These are phyloP conservation scores for Begonia fuchsioides DNA, from an alignment of 306 rosid genomes.

Conservation along the genomic window DNA sequence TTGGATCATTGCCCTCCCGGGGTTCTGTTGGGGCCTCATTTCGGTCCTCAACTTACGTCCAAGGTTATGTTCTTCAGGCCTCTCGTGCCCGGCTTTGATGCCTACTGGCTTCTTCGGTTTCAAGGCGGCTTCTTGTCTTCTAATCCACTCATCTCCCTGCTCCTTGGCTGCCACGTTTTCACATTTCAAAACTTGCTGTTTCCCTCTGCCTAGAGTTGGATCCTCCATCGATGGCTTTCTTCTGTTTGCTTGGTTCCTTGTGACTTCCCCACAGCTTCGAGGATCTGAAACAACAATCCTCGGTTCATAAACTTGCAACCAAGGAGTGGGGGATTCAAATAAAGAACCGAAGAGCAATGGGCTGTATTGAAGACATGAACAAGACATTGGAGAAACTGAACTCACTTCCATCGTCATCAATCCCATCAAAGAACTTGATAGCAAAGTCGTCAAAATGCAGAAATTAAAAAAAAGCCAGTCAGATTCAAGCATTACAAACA, in stretches of 20 bases:
- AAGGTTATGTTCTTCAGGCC: too few species aligned
- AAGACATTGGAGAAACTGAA: conserved; percentile 25
- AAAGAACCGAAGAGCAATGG: conserved; percentile 20
- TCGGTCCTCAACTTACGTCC: conserved; percentile 26
- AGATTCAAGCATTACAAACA: conserved; percentile 10
- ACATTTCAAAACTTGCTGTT: conserved; percentile 20
- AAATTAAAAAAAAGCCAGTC: conserved; percentile 22
- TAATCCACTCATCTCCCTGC: conserved; percentile 24
- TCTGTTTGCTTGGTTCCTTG: conserved; percentile 33
- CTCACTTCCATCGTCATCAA: conserved; percentile 97
- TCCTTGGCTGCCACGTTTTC: conserved; percentile 25
- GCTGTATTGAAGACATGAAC: conserved; percentile 18
- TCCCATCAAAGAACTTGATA: conserved; percentile 86
- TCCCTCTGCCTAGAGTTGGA: conserved; percentile 27
- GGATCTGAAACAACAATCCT: conserved; percentile 65
- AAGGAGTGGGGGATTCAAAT: conserved; percentile 21
- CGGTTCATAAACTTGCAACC: conserved; percentile 22
- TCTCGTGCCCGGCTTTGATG: conserved; percentile 35
- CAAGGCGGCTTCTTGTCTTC: conserved; percentile 33
- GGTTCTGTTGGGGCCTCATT: conserved; percentile 25
- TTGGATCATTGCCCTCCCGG: conserved; percentile 23
- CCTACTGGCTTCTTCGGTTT: conserved; percentile 34
- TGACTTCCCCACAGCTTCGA: conserved; percentile 36
- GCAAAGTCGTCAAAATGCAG: conserved; percentile 7
- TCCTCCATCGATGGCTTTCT: conserved; percentile 31